Base-by-base conservation (phyloP, 1,284 basidiomycete genomes). In the Trametes versicolor region DNA sequence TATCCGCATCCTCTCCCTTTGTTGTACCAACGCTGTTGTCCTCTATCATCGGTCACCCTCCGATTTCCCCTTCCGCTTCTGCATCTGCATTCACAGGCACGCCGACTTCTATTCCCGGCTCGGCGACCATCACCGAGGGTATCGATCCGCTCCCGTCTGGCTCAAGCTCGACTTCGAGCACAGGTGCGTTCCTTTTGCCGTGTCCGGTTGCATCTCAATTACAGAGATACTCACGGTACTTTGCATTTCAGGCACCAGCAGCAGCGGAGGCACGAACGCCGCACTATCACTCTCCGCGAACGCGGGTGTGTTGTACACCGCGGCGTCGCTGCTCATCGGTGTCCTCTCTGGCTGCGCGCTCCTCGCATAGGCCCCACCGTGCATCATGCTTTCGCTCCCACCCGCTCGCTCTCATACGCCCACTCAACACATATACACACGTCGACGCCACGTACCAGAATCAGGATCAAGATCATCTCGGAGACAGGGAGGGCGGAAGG, bases 91-190 rank as follows among this genome's bases (percentile, higher is more conserved):
- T 32, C 15, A 58, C 60, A 69, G 68, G 69, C 53, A 70, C 64
- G 7, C 69, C 73, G 13, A 60, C 70, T n/a, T 41, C 52, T n/a
- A 61, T 69, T 17, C 59, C 64, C n/a, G 67, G 63, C 51, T 50
- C 65, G 25, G 70, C 73, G 17, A 71, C 69, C 5, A 41, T 72
- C 65, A 60, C 65, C 4, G 47, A 60, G 12, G 65, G 70, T 19
- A 67, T 67, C 45, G 60, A 68, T 55, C 69, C 73, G 32, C 53
- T 70, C 9, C 64, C 69, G 2, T 63, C 65, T 19, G 55, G 52
- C 29, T 61, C 64, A 4, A 49, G 37, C 7, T 53, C 43, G 8
- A 36, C 21, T 21, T 43, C 41, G 15, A 21, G 52, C 43, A 47
- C 62, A 17, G n/a, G 57, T 59, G 36, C 49, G 62, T 45, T 21